Base-by-base conservation (phyloP, 805 yeast species). In the Wickerhamiella domercqiae region DNA sequence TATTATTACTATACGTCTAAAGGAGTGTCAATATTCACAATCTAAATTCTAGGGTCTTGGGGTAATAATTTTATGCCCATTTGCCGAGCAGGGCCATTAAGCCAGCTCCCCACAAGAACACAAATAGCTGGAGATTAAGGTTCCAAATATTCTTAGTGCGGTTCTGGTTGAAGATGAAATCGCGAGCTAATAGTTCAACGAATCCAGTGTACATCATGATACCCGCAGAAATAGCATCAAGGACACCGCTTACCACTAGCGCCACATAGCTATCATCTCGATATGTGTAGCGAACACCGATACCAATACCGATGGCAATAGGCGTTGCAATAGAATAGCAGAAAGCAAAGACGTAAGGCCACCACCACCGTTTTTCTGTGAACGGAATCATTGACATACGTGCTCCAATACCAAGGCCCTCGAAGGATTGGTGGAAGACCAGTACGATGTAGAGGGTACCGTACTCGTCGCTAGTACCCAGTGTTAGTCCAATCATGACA, bases 361-460 rank as follows among this genome's bases (percentile, higher is more conserved):
- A 56, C 62, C 67, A 66, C 38, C 60, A 53, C 45, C 56, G 61
- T 15, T 43, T 26, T 17, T 48, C 41, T 6, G 78, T 77, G 70
- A 76, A 76, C 2, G 64, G 60, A 15, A 73, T 70, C 26, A 66
- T 64, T 1, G 79, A 71, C 34, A 75, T 56, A 53, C 90, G 67
- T 7, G 86, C 66, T 22, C 87, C 86, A 44, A 78, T 64, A 47
- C 87, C 87, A 38, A 78, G 64, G 45, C 87, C 87, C 61, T 78
- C 87, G 50, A 78, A 79, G 51, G 73, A 64, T 56, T 78, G 87
- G 56, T 78, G 87, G 66, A 78, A 78, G 4, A 75, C 71, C 29
- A 71, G 45, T 6, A 78, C 87, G 35, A 73, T 62, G 50, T 74
- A 78, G 33, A 78, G 61, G 4, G 79, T 66, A 32, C 59, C 62